Evolutionary conservation across 2,329 filamentous ascomycete genomes (phyloP).

Genomic region (Scytalidium sp.): DNA sequence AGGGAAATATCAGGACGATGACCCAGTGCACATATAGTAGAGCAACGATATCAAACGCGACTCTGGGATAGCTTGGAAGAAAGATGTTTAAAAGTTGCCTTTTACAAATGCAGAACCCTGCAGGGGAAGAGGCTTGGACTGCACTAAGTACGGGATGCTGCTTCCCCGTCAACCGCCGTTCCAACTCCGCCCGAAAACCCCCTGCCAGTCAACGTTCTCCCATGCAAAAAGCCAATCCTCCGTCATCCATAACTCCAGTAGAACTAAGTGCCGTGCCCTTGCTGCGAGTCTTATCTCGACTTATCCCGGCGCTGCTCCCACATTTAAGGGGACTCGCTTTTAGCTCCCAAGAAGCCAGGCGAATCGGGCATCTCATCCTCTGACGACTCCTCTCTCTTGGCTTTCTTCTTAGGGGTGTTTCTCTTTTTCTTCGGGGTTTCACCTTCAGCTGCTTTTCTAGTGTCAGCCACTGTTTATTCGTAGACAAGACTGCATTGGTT

Average conservation of each 20-base stretch:
- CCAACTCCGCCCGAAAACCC: neutral
- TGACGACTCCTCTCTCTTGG: slow-evolving; percentile 17
- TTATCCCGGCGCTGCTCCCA: no score
- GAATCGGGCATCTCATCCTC: neutral
- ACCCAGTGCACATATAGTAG: neutral
- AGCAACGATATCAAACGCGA: neutral
- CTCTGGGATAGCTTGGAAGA: neutral
- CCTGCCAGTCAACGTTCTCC: neutral
- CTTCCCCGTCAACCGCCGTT: neutral
- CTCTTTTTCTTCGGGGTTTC: slow-evolving; percentile 1
- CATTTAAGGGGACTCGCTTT: no score
- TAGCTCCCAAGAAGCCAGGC: no score
- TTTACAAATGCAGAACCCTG: neutral
- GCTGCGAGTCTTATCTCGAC: no score
- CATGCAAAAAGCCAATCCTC: neutral
- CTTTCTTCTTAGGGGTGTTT: slow-evolving; percentile 10
- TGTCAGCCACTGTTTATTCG: neutral
- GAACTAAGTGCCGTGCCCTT: neutral
- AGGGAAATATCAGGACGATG: neutral
- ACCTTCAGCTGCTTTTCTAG: neutral
- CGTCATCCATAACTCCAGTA: neutral
- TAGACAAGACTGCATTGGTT: neutral
- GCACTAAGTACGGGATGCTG: neutral
- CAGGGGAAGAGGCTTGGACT: neutral
- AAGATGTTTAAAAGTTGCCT: neutral